phyloP scores from a whole-genome alignment of 495 filamentous ascomycete genomes.

The Mytilinidion resinicola region DNA sequence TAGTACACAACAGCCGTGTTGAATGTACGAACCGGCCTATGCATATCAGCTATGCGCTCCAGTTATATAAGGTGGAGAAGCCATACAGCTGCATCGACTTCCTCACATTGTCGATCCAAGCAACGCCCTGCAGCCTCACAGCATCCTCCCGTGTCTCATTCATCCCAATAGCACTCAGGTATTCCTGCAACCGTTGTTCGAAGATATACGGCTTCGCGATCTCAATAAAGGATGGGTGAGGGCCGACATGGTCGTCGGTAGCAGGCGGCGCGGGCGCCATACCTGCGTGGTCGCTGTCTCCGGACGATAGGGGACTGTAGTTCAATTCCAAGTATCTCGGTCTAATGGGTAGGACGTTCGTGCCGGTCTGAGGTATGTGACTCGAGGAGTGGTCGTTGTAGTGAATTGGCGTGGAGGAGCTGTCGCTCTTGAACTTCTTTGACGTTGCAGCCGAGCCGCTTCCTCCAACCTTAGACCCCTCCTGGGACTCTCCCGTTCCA shows the following conservation, averaged over 20 bases:
- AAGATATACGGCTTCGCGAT: conserved; percentile 64
- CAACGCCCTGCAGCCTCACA: conserved; percentile 66
- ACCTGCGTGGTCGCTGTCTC: not conserved
- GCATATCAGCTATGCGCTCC: conserved; percentile 32
- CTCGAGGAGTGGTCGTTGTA: not conserved
- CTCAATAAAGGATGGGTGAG: conserved; percentile 66
- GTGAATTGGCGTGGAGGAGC: not conserved
- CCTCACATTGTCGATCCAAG: conserved; percentile 74
- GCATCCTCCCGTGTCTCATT: conserved; percentile 60
- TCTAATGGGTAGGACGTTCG: not conserved
- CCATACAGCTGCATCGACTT: conserved; percentile 64
- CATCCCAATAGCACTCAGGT: conserved; percentile 48
- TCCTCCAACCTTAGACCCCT: no score
- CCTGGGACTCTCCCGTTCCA: no score
- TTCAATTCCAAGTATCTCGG: not conserved
- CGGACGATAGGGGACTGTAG: not conserved
- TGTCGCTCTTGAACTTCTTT: not conserved
- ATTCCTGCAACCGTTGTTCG: conserved; percentile 54
- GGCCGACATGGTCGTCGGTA: conserved; percentile 35
- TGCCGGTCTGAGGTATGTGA: not conserved
- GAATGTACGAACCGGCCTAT: conserved; percentile 66
- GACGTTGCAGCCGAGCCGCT: not conserved
- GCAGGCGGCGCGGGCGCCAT: conserved; percentile 17
- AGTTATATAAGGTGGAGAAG: conserved; percentile 9
- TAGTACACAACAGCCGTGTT: conserved; percentile 80